These are phyloP conservation scores for Trichoderma gamsii DNA, from an alignment of 495 filamentous ascomycete genomes.

Conservation along the genomic window DNA sequence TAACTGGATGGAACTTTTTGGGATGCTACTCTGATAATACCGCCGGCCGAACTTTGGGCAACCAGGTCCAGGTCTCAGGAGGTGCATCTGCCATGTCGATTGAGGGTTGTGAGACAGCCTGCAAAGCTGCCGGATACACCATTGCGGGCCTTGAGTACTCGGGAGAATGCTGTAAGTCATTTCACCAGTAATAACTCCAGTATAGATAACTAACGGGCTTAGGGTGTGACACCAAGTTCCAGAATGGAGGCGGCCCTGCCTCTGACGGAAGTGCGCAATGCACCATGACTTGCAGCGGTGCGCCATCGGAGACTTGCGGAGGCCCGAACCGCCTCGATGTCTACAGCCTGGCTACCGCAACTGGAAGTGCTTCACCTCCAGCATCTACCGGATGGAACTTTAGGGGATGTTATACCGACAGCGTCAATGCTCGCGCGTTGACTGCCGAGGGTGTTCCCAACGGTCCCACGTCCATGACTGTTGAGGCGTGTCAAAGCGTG, in stretches of 20 bases:
- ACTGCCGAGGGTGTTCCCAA: conserved; percentile 17
- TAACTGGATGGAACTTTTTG: conserved; percentile 16
- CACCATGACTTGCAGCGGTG: conserved; percentile 24
- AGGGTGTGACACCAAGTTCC: conserved; percentile 18
- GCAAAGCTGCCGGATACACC: conserved; percentile 14
- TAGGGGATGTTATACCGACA: conserved; percentile 18
- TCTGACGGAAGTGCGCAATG: conserved; percentile 20
- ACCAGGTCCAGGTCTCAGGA: conserved; percentile 19
- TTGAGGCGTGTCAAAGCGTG: conserved; percentile 14
- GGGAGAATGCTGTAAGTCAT: conserved; percentile 16
- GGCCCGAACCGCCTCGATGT: conserved; percentile 19
- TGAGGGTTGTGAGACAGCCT: conserved; percentile 10
- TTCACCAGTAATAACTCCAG: too few species aligned
- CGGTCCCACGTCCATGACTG: conserved; percentile 15
- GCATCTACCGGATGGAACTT: conserved; percentile 10
- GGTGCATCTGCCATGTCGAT: conserved; percentile 18
- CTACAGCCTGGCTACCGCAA: conserved; percentile 18
- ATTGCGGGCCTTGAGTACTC: conserved; percentile 15
- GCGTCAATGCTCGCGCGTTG: conserved; percentile 22
- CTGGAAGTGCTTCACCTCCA: conserved; percentile 9
- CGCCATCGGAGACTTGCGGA: conserved; percentile 22
- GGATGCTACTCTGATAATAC: conserved; percentile 19
- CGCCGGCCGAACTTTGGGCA: conserved; percentile 21
- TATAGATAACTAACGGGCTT: not conserved
- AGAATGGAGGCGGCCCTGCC: conserved; percentile 18